Base-by-base conservation (phyloP, 2,329 filamentous ascomycete species). In the Golovinomyces cichoracearum region DNA sequence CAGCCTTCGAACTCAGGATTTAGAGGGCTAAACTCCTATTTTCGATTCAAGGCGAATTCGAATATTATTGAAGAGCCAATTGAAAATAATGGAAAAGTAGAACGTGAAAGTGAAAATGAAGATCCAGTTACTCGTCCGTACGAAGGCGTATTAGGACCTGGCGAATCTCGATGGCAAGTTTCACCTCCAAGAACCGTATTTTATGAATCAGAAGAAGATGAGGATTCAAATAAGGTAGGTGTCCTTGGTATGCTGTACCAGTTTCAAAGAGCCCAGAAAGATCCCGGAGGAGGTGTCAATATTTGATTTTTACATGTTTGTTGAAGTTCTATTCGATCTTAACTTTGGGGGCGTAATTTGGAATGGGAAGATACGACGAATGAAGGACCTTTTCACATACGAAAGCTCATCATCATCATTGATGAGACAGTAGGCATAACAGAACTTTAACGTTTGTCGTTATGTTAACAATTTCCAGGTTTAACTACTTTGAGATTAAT, bases 161-260 rank as follows among this genome's bases (percentile, higher is more conserved):
- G 54, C 12, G 65, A 67, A 47, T 70, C 67, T 1, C 66, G 65
- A 62, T 64, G 64, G 57, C 66, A 68, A 57, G 69, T 53, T 7
- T 59, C 53, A n/a, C 59, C 58, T 6, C 55, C 56, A 4, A 56
- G 50, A 60, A 62, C 42, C 52, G 57, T 50, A 58, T 35, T 21
- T 6, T 51, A 65, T 9, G 60, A 58, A 3, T 63, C 65, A 21
- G 65, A 62, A 3, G 69, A 69, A 4, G 67, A 67, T 15, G 64
- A 63, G 7, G 67, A 68, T 26, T 65, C 67, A 47, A 66, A 69
- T 6, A 65, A 69, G 17, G 68, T 68, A 4, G 76, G 76, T 1
- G 76, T 80, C 4, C 61, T 81, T 50, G 76, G 76, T 7, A 60
- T 81, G 54, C 66, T 81, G 50, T 73, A 77, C 58, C 74, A 81